Evolutionary conservation across 345 rosid genomes (phyloP).

Genomic region (Acer yangbiense): DNA sequence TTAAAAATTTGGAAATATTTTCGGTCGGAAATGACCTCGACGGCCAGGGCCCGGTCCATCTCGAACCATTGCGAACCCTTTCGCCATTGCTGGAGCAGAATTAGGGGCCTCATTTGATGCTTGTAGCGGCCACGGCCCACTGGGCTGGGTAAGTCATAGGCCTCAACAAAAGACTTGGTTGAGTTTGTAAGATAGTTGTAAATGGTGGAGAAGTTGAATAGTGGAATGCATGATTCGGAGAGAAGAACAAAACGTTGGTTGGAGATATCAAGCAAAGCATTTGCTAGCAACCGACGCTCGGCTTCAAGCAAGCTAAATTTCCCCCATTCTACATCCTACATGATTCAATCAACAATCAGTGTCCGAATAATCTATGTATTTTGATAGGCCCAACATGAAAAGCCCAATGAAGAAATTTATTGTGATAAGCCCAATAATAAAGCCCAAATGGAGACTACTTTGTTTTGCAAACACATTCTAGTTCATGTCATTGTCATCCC

Average conservation of each 20-base stretch:
- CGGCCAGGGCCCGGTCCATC: conserved; percentile 63
- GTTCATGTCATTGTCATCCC: background rate
- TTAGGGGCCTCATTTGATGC: conserved; percentile 45
- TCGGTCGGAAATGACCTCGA: conserved; percentile 57
- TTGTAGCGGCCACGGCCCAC: conserved; percentile 76
- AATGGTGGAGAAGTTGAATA: conserved; percentile 69
- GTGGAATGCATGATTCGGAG: conserved; percentile 82
- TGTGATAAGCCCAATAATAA: too few species aligned
- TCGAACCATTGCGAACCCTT: conserved; percentile 96
- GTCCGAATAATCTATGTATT: background rate
- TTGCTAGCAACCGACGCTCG: conserved; percentile 76
- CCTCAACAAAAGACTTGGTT: conserved; percentile 39
- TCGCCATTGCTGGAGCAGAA: conserved; percentile 57
- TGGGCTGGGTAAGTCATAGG: conserved; percentile 54
- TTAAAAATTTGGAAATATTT: conserved; percentile 47
- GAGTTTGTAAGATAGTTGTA: conserved; percentile 65
- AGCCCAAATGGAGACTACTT: background rate
- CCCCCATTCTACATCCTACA: conserved; percentile 74
- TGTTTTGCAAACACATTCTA: background rate
- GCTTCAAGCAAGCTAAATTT: conserved; percentile 73
- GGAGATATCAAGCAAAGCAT: conserved; percentile 63
- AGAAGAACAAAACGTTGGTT: conserved; percentile 84
- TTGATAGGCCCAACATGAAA: background rate
- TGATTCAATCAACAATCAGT: background rate
- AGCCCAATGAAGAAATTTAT: background rate